Evolutionary conservation across 2,329 filamentous ascomycete species (phyloP).

Genomic region (Whalleya microplaca): DNA sequence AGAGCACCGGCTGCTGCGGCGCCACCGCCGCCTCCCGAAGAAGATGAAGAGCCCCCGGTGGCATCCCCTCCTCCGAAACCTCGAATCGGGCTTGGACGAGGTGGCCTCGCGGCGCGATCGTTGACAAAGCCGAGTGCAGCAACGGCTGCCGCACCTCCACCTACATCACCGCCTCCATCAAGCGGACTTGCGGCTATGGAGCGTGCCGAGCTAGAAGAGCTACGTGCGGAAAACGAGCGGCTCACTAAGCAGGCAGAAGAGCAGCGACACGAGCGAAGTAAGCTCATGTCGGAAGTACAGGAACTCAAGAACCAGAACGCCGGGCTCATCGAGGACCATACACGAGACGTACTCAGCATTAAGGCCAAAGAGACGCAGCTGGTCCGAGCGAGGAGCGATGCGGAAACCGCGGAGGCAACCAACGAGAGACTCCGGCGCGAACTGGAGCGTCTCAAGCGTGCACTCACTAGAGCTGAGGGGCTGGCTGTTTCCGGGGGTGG

Average conservation of each 20-base stretch:
- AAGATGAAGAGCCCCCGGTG: conserved; percentile 58
- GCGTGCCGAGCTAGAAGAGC: conserved; percentile 87
- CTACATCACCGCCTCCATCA: conserved; percentile 60
- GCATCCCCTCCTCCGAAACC: conserved; percentile 60
- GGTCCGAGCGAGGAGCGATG: conserved; percentile 87
- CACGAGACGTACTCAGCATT: conserved; percentile 90
- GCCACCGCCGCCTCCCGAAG: conserved; percentile 52
- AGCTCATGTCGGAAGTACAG: conserved; percentile 82
- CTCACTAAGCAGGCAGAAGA: conserved; percentile 78
- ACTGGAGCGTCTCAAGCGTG: conserved; percentile 90
- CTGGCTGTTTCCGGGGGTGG: conserved; percentile 44
- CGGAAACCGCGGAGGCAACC: conserved; percentile 83
- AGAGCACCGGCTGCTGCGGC: conserved; percentile 50
- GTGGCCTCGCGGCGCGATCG: conserved; percentile 83
- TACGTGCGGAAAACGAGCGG: conserved; percentile 81
- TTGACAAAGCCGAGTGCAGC: conserved; percentile 72
- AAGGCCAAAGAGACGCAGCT: conserved; percentile 98
- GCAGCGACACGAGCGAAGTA: conserved; percentile 78
- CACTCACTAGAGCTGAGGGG: conserved; percentile 67
- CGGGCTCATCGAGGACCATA: conserved; percentile 95
- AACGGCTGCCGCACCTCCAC: conserved; percentile 51
- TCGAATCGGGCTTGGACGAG: conserved; percentile 71
- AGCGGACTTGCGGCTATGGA: conserved; percentile 78
- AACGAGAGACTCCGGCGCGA: conserved; percentile 85
- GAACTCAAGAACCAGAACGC: conserved; percentile 98